Percentiles rank a stretch among this genome's conserved stretches.
These are phyloP conservation scores for Ceratocystis colombiana DNA, from an alignment of 2,329 filamentous ascomycete species.

Conservation along the genomic window DNA sequence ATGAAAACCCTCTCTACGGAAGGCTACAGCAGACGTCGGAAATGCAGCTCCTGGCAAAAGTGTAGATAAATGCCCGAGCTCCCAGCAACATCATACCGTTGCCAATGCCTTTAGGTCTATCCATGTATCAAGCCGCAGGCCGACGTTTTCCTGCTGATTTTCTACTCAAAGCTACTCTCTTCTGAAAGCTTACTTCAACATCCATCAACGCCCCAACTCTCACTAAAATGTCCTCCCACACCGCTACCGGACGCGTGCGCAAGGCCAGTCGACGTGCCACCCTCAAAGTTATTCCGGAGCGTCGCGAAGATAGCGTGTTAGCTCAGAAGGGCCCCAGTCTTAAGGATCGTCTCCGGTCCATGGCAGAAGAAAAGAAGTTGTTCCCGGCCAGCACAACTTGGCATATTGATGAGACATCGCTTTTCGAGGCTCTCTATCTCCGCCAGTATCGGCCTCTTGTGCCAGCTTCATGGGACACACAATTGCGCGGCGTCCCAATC, in stretches of 20 bases:
- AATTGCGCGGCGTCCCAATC: conserved; percentile 32
- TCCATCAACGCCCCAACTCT: not conserved
- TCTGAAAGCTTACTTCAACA: not conserved
- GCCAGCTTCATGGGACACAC: conserved; percentile 33
- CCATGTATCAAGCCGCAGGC: too few relatives aligned
- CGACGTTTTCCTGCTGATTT: not conserved
- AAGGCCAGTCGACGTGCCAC: conserved; percentile 6
- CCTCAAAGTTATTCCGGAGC: conserved; percentile 10
- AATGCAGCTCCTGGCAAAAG: not conserved
- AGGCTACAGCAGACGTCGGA: not conserved
- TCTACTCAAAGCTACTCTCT: not conserved
- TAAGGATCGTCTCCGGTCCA: conserved; percentile 31
- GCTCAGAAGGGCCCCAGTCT: conserved; percentile 12
- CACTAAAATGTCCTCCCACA: not conserved
- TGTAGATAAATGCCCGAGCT: too few relatives aligned
- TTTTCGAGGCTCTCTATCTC: conserved; percentile 38
- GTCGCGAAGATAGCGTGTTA: conserved; percentile 4
- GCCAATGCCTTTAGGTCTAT: too few relatives aligned
- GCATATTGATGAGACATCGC: conserved; percentile 41
- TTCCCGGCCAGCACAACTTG: conserved; percentile 40
- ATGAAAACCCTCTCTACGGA: not conserved
- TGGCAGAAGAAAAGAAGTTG: conserved; percentile 37
- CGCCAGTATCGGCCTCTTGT: conserved; percentile 37
- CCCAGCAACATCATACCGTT: too few relatives aligned
- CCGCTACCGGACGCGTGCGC: not conserved